Evolutionary conservation across 2,329 filamentous ascomycete species (phyloP).

Genomic region (Epichloe typhina): DNA sequence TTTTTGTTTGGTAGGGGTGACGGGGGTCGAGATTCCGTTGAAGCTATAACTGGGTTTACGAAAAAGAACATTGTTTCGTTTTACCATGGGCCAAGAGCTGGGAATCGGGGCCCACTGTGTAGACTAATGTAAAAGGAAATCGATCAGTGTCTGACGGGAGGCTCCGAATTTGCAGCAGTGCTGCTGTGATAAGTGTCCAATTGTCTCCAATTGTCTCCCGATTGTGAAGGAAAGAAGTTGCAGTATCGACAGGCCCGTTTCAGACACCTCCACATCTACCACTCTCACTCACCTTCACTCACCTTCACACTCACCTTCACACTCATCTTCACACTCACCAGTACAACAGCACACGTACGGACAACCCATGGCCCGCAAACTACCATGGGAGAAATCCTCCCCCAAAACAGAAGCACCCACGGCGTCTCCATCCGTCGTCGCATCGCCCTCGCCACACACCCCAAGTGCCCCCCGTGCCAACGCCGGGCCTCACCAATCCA

Average conservation of each 20-base stretch:
- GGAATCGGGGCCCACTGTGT: constrained; percentile 2
- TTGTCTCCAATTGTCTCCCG: too few relatives aligned
- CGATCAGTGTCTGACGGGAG: not conserved
- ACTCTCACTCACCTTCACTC: constrained; percentile 3
- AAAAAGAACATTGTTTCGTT: not conserved
- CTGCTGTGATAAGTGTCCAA: too few relatives aligned
- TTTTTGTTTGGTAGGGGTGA: not conserved
- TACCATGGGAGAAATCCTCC: constrained; percentile 3
- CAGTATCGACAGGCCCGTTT: too few relatives aligned
- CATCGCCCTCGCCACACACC: not conserved
- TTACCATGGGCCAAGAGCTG: constrained; percentile 5
- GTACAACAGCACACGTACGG: not conserved
- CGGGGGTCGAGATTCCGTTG: not conserved
- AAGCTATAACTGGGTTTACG: not conserved
- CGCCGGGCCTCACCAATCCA: not conserved
- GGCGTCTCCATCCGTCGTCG: not conserved
- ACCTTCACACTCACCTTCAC: not conserved
- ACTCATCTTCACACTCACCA: not conserved
- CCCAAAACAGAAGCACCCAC: not conserved
- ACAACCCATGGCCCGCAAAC: constrained; percentile 4
- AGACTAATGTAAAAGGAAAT: not conserved
- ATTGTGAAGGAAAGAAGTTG: too few relatives aligned
- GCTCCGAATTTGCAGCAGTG: too few relatives aligned
- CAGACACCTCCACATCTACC: too few relatives aligned
- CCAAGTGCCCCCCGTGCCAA: not conserved